phyloP scores from a whole-genome alignment of 2,329 filamentous ascomycete genomes.

The Coniella vitis region DNA sequence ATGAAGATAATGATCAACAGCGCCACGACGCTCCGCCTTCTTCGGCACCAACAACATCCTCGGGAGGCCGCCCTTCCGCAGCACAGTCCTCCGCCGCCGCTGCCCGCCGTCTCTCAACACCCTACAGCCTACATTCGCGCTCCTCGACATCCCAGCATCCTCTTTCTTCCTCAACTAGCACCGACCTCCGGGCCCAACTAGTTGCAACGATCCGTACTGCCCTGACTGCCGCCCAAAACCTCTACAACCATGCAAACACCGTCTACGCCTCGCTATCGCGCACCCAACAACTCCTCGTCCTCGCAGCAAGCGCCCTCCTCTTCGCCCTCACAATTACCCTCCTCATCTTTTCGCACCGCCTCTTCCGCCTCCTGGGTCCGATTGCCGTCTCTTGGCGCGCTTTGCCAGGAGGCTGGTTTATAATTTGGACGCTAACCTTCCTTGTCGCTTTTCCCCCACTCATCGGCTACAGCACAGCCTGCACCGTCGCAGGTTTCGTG shows the following conservation, averaged over 20 bases:
- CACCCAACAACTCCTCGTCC: slow-evolving; percentile 54
- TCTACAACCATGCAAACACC: slow-evolving; percentile 37
- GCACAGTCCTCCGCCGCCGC: slow-evolving; percentile 17
- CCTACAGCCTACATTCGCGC: slow-evolving; percentile 27
- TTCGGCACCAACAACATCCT: slow-evolving; percentile 34
- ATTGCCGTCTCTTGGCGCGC: slow-evolving; percentile 71
- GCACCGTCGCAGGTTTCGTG: slow-evolving; percentile 47
- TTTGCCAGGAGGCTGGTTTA: slow-evolving; percentile 62
- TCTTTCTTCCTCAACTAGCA: too few relatives aligned
- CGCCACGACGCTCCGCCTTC: slow-evolving; percentile 25
- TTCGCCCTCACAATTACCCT: slow-evolving; percentile 58
- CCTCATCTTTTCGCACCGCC: slow-evolving; percentile 69
- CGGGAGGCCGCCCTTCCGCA: slow-evolving; percentile 21
- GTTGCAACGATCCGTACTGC: slow-evolving; percentile 32
- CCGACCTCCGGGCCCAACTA: slow-evolving; percentile 19
- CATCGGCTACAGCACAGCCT: slow-evolving; percentile 76
- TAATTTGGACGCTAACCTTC: slow-evolving; percentile 72
- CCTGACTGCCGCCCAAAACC: slow-evolving; percentile 33
- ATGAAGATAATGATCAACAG: too few relatives aligned
- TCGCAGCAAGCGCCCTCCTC: slow-evolving; percentile 41
- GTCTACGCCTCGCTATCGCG: slow-evolving; percentile 51
- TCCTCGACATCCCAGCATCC: slow-evolving; percentile 23
- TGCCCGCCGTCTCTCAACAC: slow-evolving; percentile 36
- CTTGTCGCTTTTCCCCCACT: slow-evolving; percentile 77
- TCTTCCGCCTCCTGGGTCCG: slow-evolving; percentile 71